A percentile compares a stretch with the other conserved stretches of the same genome.
phyloP scores from a whole-genome alignment of 441 rosid species.

The Gossypium aridum region DNA sequence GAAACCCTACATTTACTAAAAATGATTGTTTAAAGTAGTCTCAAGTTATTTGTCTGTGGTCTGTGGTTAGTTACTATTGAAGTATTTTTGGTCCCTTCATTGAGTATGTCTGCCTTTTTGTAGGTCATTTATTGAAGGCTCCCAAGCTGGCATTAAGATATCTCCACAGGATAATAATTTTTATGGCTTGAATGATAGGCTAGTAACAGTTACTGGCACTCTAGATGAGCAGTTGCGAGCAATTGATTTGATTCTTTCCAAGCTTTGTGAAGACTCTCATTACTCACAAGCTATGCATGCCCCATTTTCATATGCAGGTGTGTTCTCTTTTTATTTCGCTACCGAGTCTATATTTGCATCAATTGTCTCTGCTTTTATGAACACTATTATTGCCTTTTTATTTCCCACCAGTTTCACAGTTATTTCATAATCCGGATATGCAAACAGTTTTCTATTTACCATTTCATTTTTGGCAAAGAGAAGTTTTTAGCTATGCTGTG shows the following conservation, averaged over 20 bases:
- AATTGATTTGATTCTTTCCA: constrained; percentile 75
- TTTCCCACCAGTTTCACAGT: not conserved
- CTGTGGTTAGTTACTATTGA: not conserved
- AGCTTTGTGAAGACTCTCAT: constrained; percentile 82
- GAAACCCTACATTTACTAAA: not conserved
- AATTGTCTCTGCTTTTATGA: not conserved
- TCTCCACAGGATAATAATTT: constrained; percentile 85
- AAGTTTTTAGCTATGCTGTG: not conserved
- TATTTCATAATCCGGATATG: not conserved
- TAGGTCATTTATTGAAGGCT: constrained; percentile 96
- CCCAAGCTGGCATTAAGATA: constrained; percentile 93
- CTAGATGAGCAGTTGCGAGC: constrained; percentile 92
- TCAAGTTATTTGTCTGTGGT: not conserved
- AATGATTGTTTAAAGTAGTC: not conserved
- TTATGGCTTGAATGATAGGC: constrained; percentile 88
- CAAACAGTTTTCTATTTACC: not conserved
- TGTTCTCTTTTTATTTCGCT: constrained; percentile 13
- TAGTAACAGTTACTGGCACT: constrained; percentile 83
- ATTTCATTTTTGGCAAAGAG: not conserved
- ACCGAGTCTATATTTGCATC: not conserved
- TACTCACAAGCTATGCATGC: constrained; percentile 75
- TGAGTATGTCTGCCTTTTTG: constrained; percentile 10
- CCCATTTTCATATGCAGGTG: constrained; percentile 94
- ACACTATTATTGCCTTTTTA: constrained; percentile 38
- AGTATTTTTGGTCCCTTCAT: not conserved